Evolutionary conservation across 306 rosid genomes (phyloP), one percentile per base, ranked within the genome.

Genomic region (Alnus rubra): DNA sequence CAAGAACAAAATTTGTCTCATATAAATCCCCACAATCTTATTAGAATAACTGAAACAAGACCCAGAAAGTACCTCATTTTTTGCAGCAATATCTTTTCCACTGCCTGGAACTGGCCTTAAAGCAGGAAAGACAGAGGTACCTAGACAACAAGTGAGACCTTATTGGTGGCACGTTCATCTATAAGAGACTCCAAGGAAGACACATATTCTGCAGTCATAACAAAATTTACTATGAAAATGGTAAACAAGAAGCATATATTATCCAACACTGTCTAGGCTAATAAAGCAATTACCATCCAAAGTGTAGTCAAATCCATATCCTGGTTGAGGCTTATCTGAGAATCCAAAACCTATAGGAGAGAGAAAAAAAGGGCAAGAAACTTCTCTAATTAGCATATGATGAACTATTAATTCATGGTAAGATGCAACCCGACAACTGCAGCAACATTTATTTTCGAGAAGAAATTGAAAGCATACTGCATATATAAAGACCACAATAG

Each of bases 301-400:
- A 54, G 92, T 94, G 86, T 92, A 92, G 89, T 94, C 93, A 89
- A 94, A 92, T 2, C 98, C 98, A 88, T 94, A 94, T 84, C 73
- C 85, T 28, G 97, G 98, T 83, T 94, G 98, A 70, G 98, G 97
- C 84, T 94, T 92, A 83, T 94, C 97, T 63, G 98, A 94, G 82
- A 89, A 90, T 70, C 98, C 98, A 68, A 94, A 94, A 74, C 98
- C 98, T 94, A 88, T 65, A 42, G 85, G 33, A 76, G 35, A 84
- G 23, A 73, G 30, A 37, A 73, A 83, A 49, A 75, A 16, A 55
- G 31, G 50, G 28, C 12, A 82, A 69, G 83, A 74, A 77, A 28
- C 11, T 69, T 54, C 18, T 60, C 18, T 0, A 19, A 52, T 69
- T 82, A 30, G 56, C 60, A 71, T 14, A 15, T 59, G 2, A 48